These are phyloP conservation scores for Penicillium robsamsonii DNA, from an alignment of 495 filamentous ascomycete genomes.

Conservation along the genomic window DNA sequence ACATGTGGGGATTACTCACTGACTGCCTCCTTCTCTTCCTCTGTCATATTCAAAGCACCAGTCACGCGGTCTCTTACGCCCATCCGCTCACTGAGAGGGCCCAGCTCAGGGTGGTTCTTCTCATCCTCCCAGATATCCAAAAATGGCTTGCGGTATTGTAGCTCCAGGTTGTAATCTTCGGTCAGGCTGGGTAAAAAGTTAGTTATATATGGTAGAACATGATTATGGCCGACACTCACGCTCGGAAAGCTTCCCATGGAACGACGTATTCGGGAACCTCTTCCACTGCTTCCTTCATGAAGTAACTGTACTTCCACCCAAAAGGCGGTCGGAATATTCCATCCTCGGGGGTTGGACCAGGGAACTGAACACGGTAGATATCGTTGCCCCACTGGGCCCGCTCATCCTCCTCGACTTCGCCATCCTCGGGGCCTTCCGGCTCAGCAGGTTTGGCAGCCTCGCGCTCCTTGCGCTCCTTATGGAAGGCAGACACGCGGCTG, in stretches of 20 bases:
- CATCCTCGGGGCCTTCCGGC: constrained; percentile 40
- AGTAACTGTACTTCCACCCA: constrained; percentile 97
- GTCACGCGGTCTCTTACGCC: constrained; percentile 72
- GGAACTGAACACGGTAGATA: constrained; percentile 87
- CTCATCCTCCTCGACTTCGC: constrained; percentile 50
- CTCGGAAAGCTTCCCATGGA: constrained; percentile 96
- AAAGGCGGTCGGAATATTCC: constrained; percentile 91
- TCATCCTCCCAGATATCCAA: constrained; percentile 87
- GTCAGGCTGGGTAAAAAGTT: constrained; percentile 54
- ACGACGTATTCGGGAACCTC: constrained; percentile 97
- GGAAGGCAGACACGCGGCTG: constrained; percentile 58
- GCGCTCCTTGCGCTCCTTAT: constrained; percentile 56
- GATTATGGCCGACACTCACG: constrained; percentile 34
- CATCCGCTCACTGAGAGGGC: constrained; percentile 88
- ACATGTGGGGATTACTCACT: constrained; percentile 41
- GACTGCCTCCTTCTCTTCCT: constrained; percentile 86
- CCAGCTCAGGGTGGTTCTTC: constrained; percentile 74
- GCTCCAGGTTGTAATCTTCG: constrained; percentile 92
- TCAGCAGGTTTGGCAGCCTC: constrained; percentile 32
- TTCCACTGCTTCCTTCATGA: constrained; percentile 91
- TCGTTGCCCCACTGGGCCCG: constrained; percentile 83
- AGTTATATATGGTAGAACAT: constrained; percentile 12
- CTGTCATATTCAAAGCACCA: constrained; percentile 64
- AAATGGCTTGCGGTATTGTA: constrained; percentile 88
- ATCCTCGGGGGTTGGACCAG: constrained; percentile 66